Evolutionary conservation across 805 yeast species (phyloP).

Genomic region (Ogataea ganodermae): DNA sequence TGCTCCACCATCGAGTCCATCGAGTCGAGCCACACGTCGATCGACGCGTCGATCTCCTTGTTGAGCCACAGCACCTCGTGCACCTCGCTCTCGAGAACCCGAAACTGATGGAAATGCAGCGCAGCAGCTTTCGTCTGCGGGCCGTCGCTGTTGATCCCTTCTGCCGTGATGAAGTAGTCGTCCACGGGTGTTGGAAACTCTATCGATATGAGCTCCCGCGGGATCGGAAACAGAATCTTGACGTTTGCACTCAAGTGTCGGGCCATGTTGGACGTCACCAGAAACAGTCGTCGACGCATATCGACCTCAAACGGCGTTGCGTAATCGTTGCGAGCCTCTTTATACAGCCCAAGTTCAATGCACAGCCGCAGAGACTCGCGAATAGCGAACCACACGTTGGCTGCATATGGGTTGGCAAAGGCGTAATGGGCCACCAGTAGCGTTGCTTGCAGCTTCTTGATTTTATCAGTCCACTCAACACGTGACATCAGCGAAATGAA

Average conservation of each 20-base stretch:
- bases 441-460: slow-evolving; percentile 13
- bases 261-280: slow-evolving; percentile 16
- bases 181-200: slow-evolving; percentile 16
- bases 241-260: slow-evolving; percentile 16
- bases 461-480: slow-evolving; percentile 9
- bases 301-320: slow-evolving; percentile 12
- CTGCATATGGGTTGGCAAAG: slow-evolving; percentile 22
- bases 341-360: slow-evolving; percentile 18
- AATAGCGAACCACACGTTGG: slow-evolving; percentile 18
- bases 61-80: slow-evolving; percentile 20
- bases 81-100: slow-evolving; percentile 18
- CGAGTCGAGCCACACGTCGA: slow-evolving; percentile 14
- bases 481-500: slow-evolving; percentile 9
- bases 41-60: slow-evolving; percentile 8
- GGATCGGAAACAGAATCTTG: slow-evolving; percentile 17
- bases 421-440: slow-evolving; percentile 20
- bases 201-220: slow-evolving; percentile 12
- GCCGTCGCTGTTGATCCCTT: slow-evolving; percentile 14
- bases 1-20: slow-evolving; percentile 17
- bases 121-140: slow-evolving; percentile 22
- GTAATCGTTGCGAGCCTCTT: slow-evolving; percentile 8
- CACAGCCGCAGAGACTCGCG: slow-evolving; percentile 16
- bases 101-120: slow-evolving; percentile 18
- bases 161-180: slow-evolving; percentile 16
- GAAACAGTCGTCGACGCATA: slow-evolving; percentile 12